Evolutionary conservation across 75 land plant species (phyloP), one percentile per base, ranked within the genome.

Genomic region (Selaginella tamariscina): DNA sequence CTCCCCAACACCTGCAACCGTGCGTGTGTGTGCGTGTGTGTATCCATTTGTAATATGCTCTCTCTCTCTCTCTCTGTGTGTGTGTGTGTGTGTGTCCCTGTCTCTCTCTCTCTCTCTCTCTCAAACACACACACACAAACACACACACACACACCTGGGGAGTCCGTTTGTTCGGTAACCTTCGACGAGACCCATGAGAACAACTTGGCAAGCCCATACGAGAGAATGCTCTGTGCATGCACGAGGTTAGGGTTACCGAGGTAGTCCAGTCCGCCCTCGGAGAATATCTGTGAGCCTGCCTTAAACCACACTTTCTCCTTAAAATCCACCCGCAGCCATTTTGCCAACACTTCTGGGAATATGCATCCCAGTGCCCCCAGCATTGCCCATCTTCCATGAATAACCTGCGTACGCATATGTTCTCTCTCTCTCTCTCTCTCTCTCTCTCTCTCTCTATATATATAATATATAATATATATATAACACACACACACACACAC

Each of bases 251-350:
- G 96, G 78, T 90, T 90, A 64, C 96, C 96, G 62, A 90, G 68
- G 83, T 90, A 90, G 86, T 90, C 96, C 1, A 90, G 81, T 0
- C 96, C 96, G 20, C 96, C 96, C 23, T 90, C 96, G 0, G 83
- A 74, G 84, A 90, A 90, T 67, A 90, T 90, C 67, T 90, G 96
- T 1, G 96, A 82, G n/a, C 96, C 96, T 0, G 96, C 96, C 73
- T 87, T 90, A 84, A 90, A 90, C 96, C 96, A 90, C 2, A 90
- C 88, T 21, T 87, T 82, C 80, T 90, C 96, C 75, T 90, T 90
- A 79, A 90, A 83, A 70, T 84, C 85, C 56, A 87, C 91, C 27
- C 62, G 74, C 62, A 83, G 65, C 84, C 82, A 90, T 33, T 85
- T 90, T 70, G 82, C 78, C 18, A 85, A 75, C 15, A 85, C 86